A percentile compares a stretch with the other conserved stretches of the same genome.
Evolutionary conservation across 2,329 filamentous ascomycete species (phyloP).

Genomic region (Phoma herbarum): DNA sequence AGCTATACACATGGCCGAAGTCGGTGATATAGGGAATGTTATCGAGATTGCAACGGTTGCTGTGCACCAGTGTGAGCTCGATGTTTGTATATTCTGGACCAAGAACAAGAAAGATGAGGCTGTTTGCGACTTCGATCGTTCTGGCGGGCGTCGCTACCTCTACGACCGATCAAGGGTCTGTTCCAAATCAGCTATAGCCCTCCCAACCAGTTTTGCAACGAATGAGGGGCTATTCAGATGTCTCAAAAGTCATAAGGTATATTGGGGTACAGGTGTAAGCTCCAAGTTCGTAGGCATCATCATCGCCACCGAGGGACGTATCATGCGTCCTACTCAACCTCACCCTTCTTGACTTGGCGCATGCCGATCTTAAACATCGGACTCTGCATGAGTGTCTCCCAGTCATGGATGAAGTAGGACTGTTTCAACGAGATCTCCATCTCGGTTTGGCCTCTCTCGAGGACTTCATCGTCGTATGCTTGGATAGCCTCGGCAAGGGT

Average conservation of each 20-base stretch:
- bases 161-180: background rate
- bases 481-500: constrained; percentile 31
- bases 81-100: constrained; percentile 13
- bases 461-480: constrained; percentile 48
- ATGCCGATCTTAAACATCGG: constrained; percentile 40
- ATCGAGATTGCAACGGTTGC: constrained; percentile 20
- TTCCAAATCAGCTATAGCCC: background rate
- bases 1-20: constrained; percentile 11
- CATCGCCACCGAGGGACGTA: constrained; percentile 1
- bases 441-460: constrained; percentile 56
- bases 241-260: background rate
- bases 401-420: constrained; percentile 58
- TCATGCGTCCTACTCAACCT: constrained; percentile 13
- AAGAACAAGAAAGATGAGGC: background rate
- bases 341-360: constrained; percentile 23
- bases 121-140: background rate
- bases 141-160: background rate
- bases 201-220: background rate
- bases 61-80: background rate
- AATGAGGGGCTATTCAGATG: background rate
- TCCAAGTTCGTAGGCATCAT: background rate
- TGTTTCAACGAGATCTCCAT: constrained; percentile 56
- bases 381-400: constrained; percentile 39
- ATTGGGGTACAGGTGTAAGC: background rate
- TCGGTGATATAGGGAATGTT: constrained; percentile 16